Percentiles rank a stretch among this genome's conserved stretches.
Evolutionary conservation across 108 stramenopile species (phyloP).

Genomic region (Nitzschia sp.): DNA sequence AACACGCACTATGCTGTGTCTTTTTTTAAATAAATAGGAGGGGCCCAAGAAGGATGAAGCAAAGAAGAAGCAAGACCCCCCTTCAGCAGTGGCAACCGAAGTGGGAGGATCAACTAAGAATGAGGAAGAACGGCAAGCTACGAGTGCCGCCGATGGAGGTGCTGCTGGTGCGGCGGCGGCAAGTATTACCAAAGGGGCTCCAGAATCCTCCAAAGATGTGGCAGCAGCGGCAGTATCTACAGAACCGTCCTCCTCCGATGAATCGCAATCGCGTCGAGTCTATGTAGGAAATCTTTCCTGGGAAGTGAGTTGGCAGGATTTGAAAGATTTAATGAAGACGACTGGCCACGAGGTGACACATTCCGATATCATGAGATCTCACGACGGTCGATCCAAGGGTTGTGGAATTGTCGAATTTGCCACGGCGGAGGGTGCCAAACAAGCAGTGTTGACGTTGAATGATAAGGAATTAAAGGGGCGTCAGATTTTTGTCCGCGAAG

Average conservation of each 20-base stretch:
- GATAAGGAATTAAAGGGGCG: constrained; percentile 73
- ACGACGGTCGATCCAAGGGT: constrained; percentile 84
- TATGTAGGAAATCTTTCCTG: constrained; percentile 92
- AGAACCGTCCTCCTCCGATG: not conserved
- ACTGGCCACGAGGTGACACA: constrained; percentile 76
- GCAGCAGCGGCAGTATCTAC: not conserved
- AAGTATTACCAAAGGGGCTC: not conserved
- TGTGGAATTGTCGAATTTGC: constrained; percentile 91
- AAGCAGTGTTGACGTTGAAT: constrained; percentile 66
- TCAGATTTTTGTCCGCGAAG: constrained; percentile 74
- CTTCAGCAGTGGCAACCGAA: not conserved
- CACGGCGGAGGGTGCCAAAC: constrained; percentile 61
- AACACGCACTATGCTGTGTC: too few relatives aligned
- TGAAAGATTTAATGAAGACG: constrained; percentile 92
- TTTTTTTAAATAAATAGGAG: too few relatives aligned
- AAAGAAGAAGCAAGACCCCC: not conserved
- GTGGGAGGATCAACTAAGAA: not conserved
- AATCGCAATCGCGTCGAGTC: constrained; percentile 44
- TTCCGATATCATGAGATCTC: constrained; percentile 78
- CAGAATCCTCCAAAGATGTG: not conserved
- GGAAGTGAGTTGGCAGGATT: constrained; percentile 87
- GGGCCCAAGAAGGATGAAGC: too few relatives aligned
- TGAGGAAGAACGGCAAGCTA: not conserved
- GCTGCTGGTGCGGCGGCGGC: not conserved
- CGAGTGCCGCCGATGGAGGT: not conserved